Evolutionary conservation across 2,329 filamentous ascomycete species (phyloP).

Genomic region (Aphanocladium album): DNA sequence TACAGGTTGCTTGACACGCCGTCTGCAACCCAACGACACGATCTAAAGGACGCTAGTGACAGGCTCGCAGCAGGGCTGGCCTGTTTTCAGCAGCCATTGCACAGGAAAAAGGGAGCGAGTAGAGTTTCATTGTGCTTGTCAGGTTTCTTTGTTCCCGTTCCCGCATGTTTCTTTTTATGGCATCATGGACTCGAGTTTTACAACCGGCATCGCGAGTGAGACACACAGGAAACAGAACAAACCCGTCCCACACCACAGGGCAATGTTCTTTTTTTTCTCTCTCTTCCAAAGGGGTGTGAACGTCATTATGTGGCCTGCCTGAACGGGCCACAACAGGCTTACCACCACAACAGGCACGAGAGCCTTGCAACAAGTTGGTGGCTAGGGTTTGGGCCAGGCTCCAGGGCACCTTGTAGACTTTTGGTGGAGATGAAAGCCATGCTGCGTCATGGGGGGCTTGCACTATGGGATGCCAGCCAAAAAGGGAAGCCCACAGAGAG

Average conservation of each 20-base stretch:
- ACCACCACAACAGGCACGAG: not conserved
- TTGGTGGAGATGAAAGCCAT: not conserved
- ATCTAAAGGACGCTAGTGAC: not conserved
- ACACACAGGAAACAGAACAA: not conserved
- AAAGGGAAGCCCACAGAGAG: not conserved
- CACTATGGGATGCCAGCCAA: not conserved
- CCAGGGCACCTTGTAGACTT: not conserved
- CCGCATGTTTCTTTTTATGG: not conserved
- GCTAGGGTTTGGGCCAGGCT: not conserved
- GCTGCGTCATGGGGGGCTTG: not conserved
- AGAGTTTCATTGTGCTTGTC: not conserved
- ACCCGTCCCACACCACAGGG: not conserved
- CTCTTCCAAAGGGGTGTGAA: not conserved
- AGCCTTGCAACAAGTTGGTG: no score
- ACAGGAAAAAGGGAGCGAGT: not conserved
- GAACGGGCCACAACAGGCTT: conserved; percentile 1
- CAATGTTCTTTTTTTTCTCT: not conserved
- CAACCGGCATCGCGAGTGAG: not conserved
- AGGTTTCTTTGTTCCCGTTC: not conserved
- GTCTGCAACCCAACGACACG: not conserved
- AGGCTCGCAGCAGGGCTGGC: not conserved
- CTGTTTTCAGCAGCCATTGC: not conserved
- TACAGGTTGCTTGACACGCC: not conserved
- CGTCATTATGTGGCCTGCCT: not conserved
- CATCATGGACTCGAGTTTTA: not conserved